Base-by-base conservation (phyloP, 176 grass and related monocot species). In the Zoysia pacifica region DNA sequence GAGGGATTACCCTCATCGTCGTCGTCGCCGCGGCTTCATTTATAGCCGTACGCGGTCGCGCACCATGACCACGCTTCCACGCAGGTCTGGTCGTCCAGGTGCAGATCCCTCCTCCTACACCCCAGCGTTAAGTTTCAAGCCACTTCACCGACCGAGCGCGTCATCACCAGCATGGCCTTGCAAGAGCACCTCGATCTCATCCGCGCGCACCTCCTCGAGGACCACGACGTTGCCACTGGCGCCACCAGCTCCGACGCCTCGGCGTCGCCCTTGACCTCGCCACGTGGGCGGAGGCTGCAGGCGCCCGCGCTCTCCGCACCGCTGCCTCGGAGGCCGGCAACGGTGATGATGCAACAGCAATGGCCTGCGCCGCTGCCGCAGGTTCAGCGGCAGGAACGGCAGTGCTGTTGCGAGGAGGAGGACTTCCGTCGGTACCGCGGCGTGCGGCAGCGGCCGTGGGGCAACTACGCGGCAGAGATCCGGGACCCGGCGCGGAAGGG, bases 391-490 rank as follows among this genome's bases (percentile, higher is more conserved):
- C 6, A 47, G 70, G 28, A 28, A 28, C 28, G 28, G 28, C 28
- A 28, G 28, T 28, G 28, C 28, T 28, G 28, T 28, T 28, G 28
- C 28, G 28, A 70, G 47, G 79, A 78, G 4, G 69, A 88, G 1
- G 89, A 91, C 14, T 74, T 83, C 62, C 70, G 78, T 39, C 84
- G 82, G 44, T 97, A 86, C 72, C 89, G 94, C 9, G 94, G 94
- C 35, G 94, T 97, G 74, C 79, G 91, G 67, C 86, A 73, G 49
- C 76, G 94, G 78, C 86, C 88, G 83, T 97, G 94, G 94, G 94
- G 94, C 1, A 97, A 91, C 79, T 97, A 75, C 70, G 89, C 91
- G 20, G 94, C 91, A 63, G 94, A 97, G 82, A 97, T 97, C 50
- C 87, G 94, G 5, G 94, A 97, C 84, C 85, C 91, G 7, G 84